phyloP scores from a whole-genome alignment of 805 yeast genomes.

The Starmerella davenportii region DNA sequence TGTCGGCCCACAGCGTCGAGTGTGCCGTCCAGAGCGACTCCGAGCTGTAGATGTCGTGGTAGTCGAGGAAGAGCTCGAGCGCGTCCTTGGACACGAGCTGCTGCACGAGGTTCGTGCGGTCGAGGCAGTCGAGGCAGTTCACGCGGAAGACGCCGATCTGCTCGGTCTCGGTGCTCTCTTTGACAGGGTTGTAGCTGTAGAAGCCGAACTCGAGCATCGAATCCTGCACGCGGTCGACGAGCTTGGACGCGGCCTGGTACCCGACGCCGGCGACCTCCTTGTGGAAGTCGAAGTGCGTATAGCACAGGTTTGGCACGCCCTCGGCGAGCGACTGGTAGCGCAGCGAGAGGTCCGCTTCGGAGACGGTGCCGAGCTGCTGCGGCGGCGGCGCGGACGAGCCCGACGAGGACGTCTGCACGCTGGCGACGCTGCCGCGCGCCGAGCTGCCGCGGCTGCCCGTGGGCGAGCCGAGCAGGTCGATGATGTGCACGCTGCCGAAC shows the following conservation, averaged over 20 bases:
- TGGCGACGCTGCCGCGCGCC: slow-evolving; percentile 30
- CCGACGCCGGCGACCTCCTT: slow-evolving; percentile 69
- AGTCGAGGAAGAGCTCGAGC: slow-evolving; percentile 28
- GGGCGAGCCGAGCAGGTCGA: slow-evolving; percentile 72
- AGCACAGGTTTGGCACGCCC: slow-evolving; percentile 25
- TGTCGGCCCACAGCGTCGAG: slow-evolving; percentile 90
- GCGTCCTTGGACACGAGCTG: slow-evolving; percentile 62
- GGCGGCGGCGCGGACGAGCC: slow-evolving; percentile 5
- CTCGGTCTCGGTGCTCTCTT: slow-evolving; percentile 34
- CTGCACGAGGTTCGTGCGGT: slow-evolving; percentile 71
- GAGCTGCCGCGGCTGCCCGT: slow-evolving; percentile 59
- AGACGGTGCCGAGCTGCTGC: slow-evolving; percentile 1
- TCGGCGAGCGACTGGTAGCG: slow-evolving; percentile 12
- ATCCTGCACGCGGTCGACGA: slow-evolving; percentile 44
- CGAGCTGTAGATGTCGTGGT: slow-evolving; percentile 30
- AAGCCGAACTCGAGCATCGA: slow-evolving; percentile 68
- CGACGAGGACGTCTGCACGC: slow-evolving; percentile 5
- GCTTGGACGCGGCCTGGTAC: slow-evolving; percentile 61
- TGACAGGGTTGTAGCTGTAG: slow-evolving; percentile 47
- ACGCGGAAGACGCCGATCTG: slow-evolving; percentile 87
- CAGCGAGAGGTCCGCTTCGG: slow-evolving; percentile 13
- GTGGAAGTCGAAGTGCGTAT: slow-evolving; percentile 86
- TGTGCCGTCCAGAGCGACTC: slow-evolving; percentile 54
- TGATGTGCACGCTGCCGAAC: slow-evolving; percentile 76
- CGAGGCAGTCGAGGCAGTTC: slow-evolving; percentile 88